Percentiles rank a stretch among this genome's conserved stretches.
Evolutionary conservation across 2,329 filamentous ascomycete genomes (phyloP).

Genomic region (Pseudopyrenochaeta lycopersici): DNA sequence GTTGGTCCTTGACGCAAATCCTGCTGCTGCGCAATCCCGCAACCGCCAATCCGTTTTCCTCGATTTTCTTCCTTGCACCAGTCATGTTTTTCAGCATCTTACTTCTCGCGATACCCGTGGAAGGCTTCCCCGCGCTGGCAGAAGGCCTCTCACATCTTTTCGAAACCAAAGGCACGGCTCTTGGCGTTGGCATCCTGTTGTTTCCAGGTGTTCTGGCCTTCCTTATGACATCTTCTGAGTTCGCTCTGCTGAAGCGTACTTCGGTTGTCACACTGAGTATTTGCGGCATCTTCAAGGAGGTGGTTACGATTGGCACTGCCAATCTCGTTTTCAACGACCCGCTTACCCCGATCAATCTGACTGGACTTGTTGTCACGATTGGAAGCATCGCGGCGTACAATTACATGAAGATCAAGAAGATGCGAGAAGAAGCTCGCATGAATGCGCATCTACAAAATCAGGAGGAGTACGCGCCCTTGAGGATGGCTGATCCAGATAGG

Average conservation of each 20-base stretch:
- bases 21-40: constrained; percentile 92
- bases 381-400: constrained; percentile 89
- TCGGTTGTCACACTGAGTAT: constrained; percentile 96
- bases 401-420: constrained; percentile 89
- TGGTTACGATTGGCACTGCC: constrained; percentile 91
- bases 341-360: constrained; percentile 85
- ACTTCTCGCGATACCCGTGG: constrained; percentile 82
- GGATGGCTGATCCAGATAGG: constrained; percentile 40
- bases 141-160: constrained; percentile 72
- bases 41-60: constrained; percentile 95
- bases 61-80: constrained; percentile 96
- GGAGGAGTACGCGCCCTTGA: constrained; percentile 49
- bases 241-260: constrained; percentile 91
- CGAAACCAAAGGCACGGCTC: constrained; percentile 71
- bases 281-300: constrained; percentile 98
- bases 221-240: constrained; percentile 95
- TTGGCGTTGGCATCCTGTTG: constrained; percentile 77
- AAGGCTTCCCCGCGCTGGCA: constrained; percentile 75
- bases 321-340: constrained; percentile 88
- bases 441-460: constrained; percentile 54
- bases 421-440: constrained; percentile 77
- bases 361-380: constrained; percentile 88
- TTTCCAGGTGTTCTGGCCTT: constrained; percentile 94
- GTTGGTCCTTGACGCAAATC: constrained; percentile 98
- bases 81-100: constrained; percentile 92